Evolutionary conservation across 257 asterid genomes (phyloP), one percentile per base, ranked within the genome.

Genomic region (Nicotiana paniculata): DNA sequence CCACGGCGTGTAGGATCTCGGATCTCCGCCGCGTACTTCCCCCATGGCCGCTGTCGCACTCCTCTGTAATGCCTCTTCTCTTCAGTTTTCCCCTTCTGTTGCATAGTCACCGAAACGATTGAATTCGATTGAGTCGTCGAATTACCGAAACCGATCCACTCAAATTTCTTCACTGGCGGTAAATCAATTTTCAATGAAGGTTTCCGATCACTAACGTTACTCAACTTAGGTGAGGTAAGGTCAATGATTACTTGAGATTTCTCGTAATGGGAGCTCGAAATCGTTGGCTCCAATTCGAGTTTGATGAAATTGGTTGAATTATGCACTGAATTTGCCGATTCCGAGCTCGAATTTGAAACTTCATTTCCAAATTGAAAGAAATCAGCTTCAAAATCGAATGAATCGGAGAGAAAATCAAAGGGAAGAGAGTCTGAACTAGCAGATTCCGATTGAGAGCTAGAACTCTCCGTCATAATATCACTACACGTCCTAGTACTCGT

Each of bases 21-120:
- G 16, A 92, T 92, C 92, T 92, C 95, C 84, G 93, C 91, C 16
- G 97, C 93, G 77, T 81, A 92, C 80, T 89, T 93, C 0, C 97
- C 97, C 95, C 93, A 92, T 26, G 89, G 90, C 78, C 92, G 85
- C 82, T 80, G 87, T 79, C 92, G 53, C 51, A 89, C 90, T 5
- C 92, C 92, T 37, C 89, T 55, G 85, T 87, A 89, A 54, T 80
- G 88, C 65, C 76, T 77, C 51, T 35, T 13, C 75, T 61, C 82
- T 67, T 79, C 84, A 62, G 10, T 21, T 7, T 65, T 10, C 15
- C 66, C 81, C 4, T 66, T 16, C 58, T 70, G 77, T 21, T 70
- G 55, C 12, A 39, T 16, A 0, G 77, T 3, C 10, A 83, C 37
- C 32, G 62, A 35, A 48, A 75, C 58, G 10, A 55, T 57, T 12